Evolutionary conservation across 164 flowering plant species (phyloP), one percentile per base, ranked within the genome.

Genomic region (Euptelea pleiosperma): DNA sequence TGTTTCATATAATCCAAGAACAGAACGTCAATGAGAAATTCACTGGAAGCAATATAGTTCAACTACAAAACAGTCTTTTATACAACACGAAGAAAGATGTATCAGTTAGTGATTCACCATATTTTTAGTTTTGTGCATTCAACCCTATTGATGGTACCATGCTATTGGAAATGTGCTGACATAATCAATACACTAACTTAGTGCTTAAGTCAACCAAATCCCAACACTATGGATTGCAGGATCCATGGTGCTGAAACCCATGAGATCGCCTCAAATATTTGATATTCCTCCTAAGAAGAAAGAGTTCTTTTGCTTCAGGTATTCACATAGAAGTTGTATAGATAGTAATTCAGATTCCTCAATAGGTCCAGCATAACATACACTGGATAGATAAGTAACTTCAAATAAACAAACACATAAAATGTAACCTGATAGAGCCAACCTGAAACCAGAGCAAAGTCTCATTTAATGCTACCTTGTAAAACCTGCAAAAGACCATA

Each of bases 371-470:
- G 57, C 21, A 33, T 33, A 8, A 18, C 10, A 14, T 16, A 52
- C 0, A 58, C 40, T 18, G 35, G 15, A 28, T 4, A 55, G n/a
- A 56, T 55, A 51, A 45, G 15, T 29, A 28, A 46, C 48, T 11
- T 2, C 19, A 37, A 57, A 47, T 26, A 43, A 53, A 56, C 35
- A 66, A 67, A 67, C 68, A 65, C 55, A 31, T n/a, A n/a, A n/a
- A 67, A 58, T 15, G 85, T 80, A 66, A 83, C 90, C 91, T 83
- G 87, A 72, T 82, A 70, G 71, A 77, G 87, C 91, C 77, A 88
- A 91, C 98, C 98, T 91, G 98, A 91, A 91, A 91, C 98, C 95
- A 85, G 57, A 91, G 78, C 68, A 81, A 74, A 21, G 92, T 79
- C 68, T 68, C 84, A 72, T 89, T 89, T 15, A 44, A 82, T 22